phyloP scores from a whole-genome alignment of 768 basidiomycete genomes.

The Boletus barrowsii region DNA sequence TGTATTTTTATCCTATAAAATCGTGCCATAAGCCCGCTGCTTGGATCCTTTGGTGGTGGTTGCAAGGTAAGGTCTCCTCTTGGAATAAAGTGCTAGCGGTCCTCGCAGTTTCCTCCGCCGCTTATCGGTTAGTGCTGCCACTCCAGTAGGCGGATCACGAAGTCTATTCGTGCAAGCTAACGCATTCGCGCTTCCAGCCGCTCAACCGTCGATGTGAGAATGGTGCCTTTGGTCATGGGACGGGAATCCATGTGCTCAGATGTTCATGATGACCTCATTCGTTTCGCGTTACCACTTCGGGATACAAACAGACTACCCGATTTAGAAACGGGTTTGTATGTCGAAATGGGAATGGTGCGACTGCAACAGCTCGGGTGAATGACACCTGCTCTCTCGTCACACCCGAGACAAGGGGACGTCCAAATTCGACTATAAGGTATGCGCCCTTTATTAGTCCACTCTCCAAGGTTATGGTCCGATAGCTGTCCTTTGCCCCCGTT shows the following conservation, averaged over 20 bases:
- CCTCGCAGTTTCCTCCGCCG: not conserved
- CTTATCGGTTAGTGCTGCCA: not conserved
- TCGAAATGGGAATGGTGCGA: conserved; percentile 20
- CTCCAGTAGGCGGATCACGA: not conserved
- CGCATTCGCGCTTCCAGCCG: conserved; percentile 9
- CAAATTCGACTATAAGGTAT: conserved; percentile 27
- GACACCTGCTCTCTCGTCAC: conserved; percentile 1
- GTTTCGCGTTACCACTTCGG: conserved; percentile 14
- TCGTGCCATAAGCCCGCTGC: not conserved
- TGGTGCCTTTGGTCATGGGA: conserved; percentile 17
- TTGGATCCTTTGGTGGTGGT: not conserved
- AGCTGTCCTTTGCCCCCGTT: conserved; percentile 1
- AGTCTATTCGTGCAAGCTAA: not conserved
- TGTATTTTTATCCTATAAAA: conserved; percentile 16
- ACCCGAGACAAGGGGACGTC: conserved; percentile 26
- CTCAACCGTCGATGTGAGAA: conserved; percentile 10
- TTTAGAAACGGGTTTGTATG: conserved; percentile 24
- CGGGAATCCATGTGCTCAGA: conserved; percentile 10
- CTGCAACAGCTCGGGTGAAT: conserved; percentile 7
- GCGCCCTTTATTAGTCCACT: conserved; percentile 23
- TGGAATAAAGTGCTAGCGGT: not conserved
- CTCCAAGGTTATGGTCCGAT: not conserved
- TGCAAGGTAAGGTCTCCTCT: not conserved
- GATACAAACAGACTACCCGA: conserved; percentile 23
- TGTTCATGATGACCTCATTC: conserved; percentile 2